Base-by-base conservation (phyloP, 2,329 filamentous ascomycete species). In the Knoxdaviesia capensis region DNA sequence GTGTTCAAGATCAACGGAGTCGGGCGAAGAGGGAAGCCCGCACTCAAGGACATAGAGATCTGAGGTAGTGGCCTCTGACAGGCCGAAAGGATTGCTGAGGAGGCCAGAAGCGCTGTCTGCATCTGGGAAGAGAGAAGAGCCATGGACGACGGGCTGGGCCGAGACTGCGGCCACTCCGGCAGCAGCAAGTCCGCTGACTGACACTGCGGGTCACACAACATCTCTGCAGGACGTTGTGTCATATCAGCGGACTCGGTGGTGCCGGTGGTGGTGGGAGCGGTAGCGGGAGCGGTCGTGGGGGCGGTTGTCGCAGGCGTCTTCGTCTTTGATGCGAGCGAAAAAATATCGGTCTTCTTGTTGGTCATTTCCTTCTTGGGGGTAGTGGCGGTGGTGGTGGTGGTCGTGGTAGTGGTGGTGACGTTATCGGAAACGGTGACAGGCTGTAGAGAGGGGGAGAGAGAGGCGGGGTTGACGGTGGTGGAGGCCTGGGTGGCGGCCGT, bases 191-290 rank as follows among this genome's bases (percentile, higher is more conserved):
- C 71, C 69, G 66, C 74, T 80, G 82, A 88, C 79, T 76, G 90
- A 96, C 90, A 98, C 90, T 81, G 90, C 90, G 93, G 90, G 90
- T 94, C 90, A 61, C 80, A 96, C 90, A 96, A 94, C 88, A 94
- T 80, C 87, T 74, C 90, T 72, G 90, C 90, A 96, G 90, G 87
- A 94, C 92, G 87, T 94, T 94, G 90, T 94, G 87, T 90, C 90
- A 75, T 66, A 73, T 92, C 84, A 76, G 82, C 71, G 65, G 79
- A 72, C 65, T 61, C 54, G 51, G 54, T 52, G 49, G 49, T 51
- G 45, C 51, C 37, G 40, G 52, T 41, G 47, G 55, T 37, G 38
- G 51, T 47, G 43, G 51, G 46, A 38, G 48, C 47, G 40, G 48
- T 48, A 33, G 50, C 46, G 36, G 47, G 48, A 33, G 8, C 34